These are phyloP conservation scores for Trichomonas tenax DNA, from an alignment of 208 protist species.

Conservation along the genomic window DNA sequence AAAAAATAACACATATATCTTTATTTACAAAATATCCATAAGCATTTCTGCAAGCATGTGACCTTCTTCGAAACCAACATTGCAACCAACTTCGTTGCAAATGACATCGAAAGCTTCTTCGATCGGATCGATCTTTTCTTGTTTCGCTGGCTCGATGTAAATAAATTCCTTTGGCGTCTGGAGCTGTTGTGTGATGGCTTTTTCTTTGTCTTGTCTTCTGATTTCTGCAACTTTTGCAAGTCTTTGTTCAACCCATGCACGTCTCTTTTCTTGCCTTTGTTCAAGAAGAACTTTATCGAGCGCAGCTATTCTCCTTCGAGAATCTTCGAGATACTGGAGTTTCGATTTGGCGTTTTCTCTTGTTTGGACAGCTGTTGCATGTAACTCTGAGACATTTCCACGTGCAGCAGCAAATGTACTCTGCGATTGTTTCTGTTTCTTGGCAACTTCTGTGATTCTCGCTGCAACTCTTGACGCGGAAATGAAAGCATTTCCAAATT, in stretches of 20 bases:
- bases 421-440: background rate
- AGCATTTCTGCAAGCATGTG: background rate
- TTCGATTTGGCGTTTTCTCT: background rate
- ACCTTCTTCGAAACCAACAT: background rate
- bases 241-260: background rate
- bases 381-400: background rate
- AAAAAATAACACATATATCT: no score
- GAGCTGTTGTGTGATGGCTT: background rate
- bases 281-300: background rate
- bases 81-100: background rate
- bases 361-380: background rate
- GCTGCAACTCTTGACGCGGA: background rate
- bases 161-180: background rate
- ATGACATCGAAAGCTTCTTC: background rate
- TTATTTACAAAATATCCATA: background rate
- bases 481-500: background rate
- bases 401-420: background rate
- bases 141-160: background rate
- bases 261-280: background rate
- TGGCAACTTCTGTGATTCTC: background rate
- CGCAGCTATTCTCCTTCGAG: background rate
- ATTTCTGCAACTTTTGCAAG: background rate
- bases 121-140: background rate
- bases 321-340: background rate
- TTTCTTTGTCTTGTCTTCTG: background rate